phyloP scores from a whole-genome alignment of 2,329 filamentous ascomycete species.

The Nemania sp. region DNA sequence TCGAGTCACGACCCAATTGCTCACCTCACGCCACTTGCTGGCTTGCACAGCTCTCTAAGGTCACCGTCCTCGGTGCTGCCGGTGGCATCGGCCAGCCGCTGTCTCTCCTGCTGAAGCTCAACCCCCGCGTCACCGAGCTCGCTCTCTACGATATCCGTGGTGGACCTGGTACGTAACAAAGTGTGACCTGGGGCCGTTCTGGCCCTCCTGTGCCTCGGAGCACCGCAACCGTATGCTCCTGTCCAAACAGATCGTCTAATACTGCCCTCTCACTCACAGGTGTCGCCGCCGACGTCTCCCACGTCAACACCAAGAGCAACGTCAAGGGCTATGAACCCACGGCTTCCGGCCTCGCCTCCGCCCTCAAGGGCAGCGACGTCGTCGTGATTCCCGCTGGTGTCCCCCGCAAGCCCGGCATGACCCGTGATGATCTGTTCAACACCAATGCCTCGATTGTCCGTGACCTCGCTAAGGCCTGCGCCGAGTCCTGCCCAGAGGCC shows the following conservation, averaged over 20 bases:
- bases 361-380: conserved; percentile 86
- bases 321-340: conserved; percentile 88
- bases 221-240: no score
- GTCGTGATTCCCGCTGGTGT: conserved; percentile 98
- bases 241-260: no score
- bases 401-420: conserved; percentile 99
- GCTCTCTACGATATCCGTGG: conserved; percentile 97
- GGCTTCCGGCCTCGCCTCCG: conserved; percentile 72
- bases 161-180: conserved; percentile 82
- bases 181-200: no score
- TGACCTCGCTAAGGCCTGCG: conserved; percentile 93
- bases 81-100: conserved; percentile 98
- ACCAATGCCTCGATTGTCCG: conserved; percentile 99
- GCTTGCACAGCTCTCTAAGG: conserved; percentile 80
- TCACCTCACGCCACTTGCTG: conserved; percentile 21
- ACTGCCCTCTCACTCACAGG: conserved; percentile 58
- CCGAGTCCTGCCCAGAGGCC: conserved; percentile 85
- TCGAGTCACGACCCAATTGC: conserved; percentile 4
- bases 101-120: conserved; percentile 97
- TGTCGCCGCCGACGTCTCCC: conserved; percentile 96
- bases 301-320: conserved; percentile 98
- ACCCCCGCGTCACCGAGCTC: conserved; percentile 90
- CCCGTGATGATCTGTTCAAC: conserved; percentile 99
- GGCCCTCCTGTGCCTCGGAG: no score
- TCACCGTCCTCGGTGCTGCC: conserved; percentile 92